A percentile compares a stretch with the other conserved stretches of the same genome.
phyloP scores from a whole-genome alignment of 345 rosid genomes.

The Eucalyptus erythrocorys region DNA sequence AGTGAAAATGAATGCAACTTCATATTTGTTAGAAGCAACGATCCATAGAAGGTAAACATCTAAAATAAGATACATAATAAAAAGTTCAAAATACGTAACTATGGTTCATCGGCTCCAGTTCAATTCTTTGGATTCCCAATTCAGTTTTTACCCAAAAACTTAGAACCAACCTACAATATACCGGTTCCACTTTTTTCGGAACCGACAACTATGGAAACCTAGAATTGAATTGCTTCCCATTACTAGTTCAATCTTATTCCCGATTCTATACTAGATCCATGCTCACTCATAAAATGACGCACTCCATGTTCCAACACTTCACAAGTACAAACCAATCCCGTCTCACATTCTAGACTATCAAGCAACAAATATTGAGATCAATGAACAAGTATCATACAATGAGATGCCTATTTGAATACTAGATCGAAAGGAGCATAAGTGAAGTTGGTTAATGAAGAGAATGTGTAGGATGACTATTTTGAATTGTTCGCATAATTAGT shows the following conservation, averaged over 20 bases:
- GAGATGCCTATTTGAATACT: background rate
- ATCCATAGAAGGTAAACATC: too few relatives aligned
- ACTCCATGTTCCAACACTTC: background rate
- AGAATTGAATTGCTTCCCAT: too few relatives aligned
- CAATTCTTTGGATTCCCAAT: background rate
- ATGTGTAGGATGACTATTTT: background rate
- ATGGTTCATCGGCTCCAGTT: too few relatives aligned
- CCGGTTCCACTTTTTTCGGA: background rate
- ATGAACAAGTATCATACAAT: background rate
- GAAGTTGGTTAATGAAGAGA: background rate
- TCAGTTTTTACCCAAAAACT: too few relatives aligned
- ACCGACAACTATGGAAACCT: too few relatives aligned
- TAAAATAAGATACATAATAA: too few relatives aligned
- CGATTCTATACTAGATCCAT: rapidly evolving
- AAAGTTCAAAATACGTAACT: background rate
- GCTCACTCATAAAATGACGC: background rate
- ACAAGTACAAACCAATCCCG: background rate
- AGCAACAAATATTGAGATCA: background rate
- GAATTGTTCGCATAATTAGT: background rate
- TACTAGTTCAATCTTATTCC: background rate
- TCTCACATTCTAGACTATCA: background rate
- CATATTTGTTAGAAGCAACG: background rate
- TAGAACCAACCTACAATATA: background rate
- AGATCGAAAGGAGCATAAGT: background rate
- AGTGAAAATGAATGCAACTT: background rate